Evolutionary conservation across 129 eudicot genomes (phyloP), one percentile per base, ranked within the genome.

Genomic region (Artemisia argyi): DNA sequence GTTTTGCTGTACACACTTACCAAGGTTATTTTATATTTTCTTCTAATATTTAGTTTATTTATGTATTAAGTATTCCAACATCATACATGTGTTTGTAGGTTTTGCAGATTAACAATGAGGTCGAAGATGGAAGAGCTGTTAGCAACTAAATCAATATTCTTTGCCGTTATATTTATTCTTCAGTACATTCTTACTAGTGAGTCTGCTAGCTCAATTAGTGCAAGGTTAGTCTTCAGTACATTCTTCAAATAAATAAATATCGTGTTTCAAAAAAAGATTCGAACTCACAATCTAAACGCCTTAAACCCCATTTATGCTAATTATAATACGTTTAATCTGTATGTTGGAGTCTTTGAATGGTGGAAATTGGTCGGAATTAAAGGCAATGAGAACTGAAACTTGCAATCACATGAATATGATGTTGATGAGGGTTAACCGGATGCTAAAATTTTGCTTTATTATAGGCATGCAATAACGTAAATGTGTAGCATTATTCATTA

Each of bases 401-500:
- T 46, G 56, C 48, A 39, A 69, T 44, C 17, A 22, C 26, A 24
- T 50, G 57, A 9, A 69, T 35, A 53, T 42, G 64, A 71, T 52
- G 59, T 62, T 77, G 8, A 61, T 77, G 20, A 52, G 47, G 71
- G 19, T 51, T 35, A 10, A 70, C 39, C 39, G 66, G 71, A 51
- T 20, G 77, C 82, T 54, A 78, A 63, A 55, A 14, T 11, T 17
- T 77, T 77, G 66, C 28, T 20, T 52, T 61, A 13, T 35, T 56
- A 60, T 68, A 28, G 42, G 65, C 76, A 77, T 77, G 81, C 71
- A 69, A 61, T 77, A 77, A 35, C 47, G 61, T 59, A 59, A 68
- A 19, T 49, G 39, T 44, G 14, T 16, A 11, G 17, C 17, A 4
- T 67, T 28, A 24, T 71, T 32, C 1, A 10, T 3, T 44, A 39